Evolutionary conservation across 2,329 filamentous ascomycete species (phyloP).

Genomic region (Apiospora marii): DNA sequence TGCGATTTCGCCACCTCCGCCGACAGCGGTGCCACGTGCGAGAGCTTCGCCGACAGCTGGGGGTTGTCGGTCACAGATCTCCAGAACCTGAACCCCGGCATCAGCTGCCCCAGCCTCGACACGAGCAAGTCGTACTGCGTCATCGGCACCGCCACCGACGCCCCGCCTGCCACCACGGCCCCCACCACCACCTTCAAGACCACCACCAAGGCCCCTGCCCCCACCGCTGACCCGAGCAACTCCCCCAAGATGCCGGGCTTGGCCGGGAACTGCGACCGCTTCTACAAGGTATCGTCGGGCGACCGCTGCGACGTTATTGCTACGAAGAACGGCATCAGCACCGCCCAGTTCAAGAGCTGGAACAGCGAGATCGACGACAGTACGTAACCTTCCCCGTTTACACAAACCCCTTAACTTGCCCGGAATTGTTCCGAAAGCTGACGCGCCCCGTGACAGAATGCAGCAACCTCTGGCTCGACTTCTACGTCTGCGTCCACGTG

Average conservation of each 20-base stretch:
- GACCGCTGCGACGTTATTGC: slow-evolving; percentile 42
- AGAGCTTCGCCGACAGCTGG: slow-evolving; percentile 37
- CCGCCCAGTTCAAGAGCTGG: slow-evolving; percentile 30
- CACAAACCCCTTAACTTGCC: not conserved
- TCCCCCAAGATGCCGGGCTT: slow-evolving; percentile 28
- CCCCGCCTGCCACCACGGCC: slow-evolving; percentile 26
- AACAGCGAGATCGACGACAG: slow-evolving; percentile 29
- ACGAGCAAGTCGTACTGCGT: slow-evolving; percentile 34
- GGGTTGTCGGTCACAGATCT: slow-evolving; percentile 34
- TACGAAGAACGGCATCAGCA: slow-evolving; percentile 28
- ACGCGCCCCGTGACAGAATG: slow-evolving; percentile 23
- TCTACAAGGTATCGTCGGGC: slow-evolving; percentile 42
- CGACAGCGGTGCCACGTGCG: slow-evolving; percentile 38
- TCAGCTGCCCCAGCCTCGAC: slow-evolving; percentile 35
- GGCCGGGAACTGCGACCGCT: slow-evolving; percentile 38
- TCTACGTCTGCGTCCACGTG: slow-evolving; percentile 33
- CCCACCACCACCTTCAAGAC: slow-evolving; percentile 7
- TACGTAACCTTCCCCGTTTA: not conserved
- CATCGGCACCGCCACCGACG: slow-evolving; percentile 30
- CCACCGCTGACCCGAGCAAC: slow-evolving; percentile 28
- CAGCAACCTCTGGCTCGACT: slow-evolving; percentile 33
- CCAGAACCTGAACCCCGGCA: slow-evolving; percentile 37
- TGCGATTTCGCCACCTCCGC: slow-evolving; percentile 31
- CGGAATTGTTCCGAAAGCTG: not conserved
- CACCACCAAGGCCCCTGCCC: slow-evolving; percentile 19